Conservation (phyloP, 257 asterid species). For the Plantago ovata region DNA sequence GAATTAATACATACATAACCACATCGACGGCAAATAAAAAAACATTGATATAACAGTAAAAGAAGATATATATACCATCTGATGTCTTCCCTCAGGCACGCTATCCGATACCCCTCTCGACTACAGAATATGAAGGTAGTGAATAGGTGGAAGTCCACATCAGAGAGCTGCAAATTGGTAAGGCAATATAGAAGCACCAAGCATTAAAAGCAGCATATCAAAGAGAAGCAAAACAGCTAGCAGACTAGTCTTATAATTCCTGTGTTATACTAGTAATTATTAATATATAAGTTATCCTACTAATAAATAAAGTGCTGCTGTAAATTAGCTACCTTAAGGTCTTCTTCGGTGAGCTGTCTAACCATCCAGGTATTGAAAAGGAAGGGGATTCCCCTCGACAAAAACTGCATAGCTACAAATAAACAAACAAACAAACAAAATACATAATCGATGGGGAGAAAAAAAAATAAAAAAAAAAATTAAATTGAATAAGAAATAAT, state of each 20-base stretch:
- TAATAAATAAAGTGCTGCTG: background rate
- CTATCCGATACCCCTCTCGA: slow-evolving; percentile 90
- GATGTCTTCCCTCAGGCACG: slow-evolving; percentile 92
- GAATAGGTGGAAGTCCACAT: slow-evolving; percentile 85
- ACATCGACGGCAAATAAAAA: background rate
- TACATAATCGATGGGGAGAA: background rate
- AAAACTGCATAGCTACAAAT: slow-evolving; percentile 84
- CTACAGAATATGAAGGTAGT: slow-evolving; percentile 87
- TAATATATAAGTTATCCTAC: too few relatives aligned
- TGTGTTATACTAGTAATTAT: too few relatives aligned
- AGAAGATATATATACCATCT: slow-evolving; percentile 44
- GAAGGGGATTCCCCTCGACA: slow-evolving; percentile 92
- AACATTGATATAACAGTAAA: background rate
- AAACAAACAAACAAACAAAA: too few relatives aligned
- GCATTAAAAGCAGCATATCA: too few relatives aligned
- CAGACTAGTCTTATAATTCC: too few relatives aligned
- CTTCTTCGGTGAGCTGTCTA: slow-evolving; percentile 71
- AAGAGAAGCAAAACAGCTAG: too few relatives aligned
- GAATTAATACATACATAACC: too few relatives aligned
- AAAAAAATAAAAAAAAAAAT: too few relatives aligned
- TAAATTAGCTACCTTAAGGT: slow-evolving; percentile 63
- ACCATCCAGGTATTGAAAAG: slow-evolving; percentile 91
- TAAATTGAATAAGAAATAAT: background rate
- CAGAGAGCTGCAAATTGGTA: slow-evolving; percentile 64
- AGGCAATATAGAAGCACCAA: slow-evolving; percentile 12